phyloP scores from a whole-genome alignment of 23 red algal species.

The Gracilaria gracilis region DNA sequence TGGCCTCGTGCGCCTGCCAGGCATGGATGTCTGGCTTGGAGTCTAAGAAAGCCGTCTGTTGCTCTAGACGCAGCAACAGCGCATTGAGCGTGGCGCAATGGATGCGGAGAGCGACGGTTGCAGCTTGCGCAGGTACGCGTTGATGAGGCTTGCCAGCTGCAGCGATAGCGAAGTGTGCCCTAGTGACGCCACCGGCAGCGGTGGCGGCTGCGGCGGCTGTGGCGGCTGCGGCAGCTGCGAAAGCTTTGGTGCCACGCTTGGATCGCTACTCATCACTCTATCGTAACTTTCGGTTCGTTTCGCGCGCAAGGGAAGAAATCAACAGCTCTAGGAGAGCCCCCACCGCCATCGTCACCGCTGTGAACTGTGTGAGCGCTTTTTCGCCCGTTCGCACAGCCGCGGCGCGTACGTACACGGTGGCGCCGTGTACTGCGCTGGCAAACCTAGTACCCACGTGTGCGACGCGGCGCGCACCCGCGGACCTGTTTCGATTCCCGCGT shows the following conservation, averaged over 20 bases:
- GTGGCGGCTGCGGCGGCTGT: neutral
- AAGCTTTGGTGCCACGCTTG: neutral
- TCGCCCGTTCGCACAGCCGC: too few relatives aligned
- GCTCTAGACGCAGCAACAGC: conserved; percentile 24
- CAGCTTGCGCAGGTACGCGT: conserved; percentile 15
- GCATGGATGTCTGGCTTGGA: conserved; percentile 43
- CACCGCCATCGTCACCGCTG: too few relatives aligned
- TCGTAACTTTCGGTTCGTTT: too few relatives aligned
- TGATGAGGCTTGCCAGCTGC: conserved; percentile 40
- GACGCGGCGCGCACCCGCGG: too few relatives aligned
- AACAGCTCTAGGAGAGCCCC: too few relatives aligned
- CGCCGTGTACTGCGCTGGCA: too few relatives aligned
- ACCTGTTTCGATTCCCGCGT: too few relatives aligned
- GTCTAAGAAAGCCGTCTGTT: conserved; percentile 37
- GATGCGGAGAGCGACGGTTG: conserved; percentile 10
- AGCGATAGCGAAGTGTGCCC: conserved; percentile 33
- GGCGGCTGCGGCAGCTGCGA: too few relatives aligned
- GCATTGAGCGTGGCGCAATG: conserved; percentile 48
- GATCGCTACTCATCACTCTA: neutral
- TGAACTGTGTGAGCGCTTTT: too few relatives aligned
- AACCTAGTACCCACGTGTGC: too few relatives aligned
- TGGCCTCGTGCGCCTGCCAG: conserved; percentile 54
- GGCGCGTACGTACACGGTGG: too few relatives aligned
- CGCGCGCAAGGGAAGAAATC: too few relatives aligned
- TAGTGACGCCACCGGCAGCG: neutral